These are phyloP conservation scores for Apophysomyces elegans DNA, from an alignment of 371 early-diverging fungal species.

Conservation along the genomic window DNA sequence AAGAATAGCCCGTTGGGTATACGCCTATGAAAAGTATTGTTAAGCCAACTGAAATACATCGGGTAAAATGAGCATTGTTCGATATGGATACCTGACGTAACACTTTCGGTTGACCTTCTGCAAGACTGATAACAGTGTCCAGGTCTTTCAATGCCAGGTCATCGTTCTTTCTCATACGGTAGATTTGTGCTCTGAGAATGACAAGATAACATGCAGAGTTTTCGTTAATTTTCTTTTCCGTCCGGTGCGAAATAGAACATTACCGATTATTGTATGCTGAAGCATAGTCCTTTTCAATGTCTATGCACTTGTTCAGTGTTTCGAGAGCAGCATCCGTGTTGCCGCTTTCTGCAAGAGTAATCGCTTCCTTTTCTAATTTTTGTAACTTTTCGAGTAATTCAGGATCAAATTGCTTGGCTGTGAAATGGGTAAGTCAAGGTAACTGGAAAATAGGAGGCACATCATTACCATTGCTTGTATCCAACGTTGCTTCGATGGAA, in stretches of 20 bases:
- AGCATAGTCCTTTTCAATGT: conserved; percentile 69
- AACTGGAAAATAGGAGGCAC: not conserved
- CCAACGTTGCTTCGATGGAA: conserved; percentile 30
- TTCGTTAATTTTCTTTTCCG: not conserved
- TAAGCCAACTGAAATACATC: not conserved
- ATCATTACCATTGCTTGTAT: conserved; percentile 33
- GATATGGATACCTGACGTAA: conserved; percentile 61
- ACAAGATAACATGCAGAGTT: not conserved
- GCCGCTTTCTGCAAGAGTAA: conserved; percentile 51
- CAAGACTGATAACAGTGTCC: conserved; percentile 66
- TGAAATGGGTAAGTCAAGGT: not conserved
- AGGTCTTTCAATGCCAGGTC: conserved; percentile 71
- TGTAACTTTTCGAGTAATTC: conserved; percentile 41
- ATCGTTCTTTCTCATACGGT: conserved; percentile 63
- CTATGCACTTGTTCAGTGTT: conserved; percentile 52
- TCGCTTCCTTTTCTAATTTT: conserved; percentile 51
- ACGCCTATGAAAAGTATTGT: conserved; percentile 56
- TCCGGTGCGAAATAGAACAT: not conserved
- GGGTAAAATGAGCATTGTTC: not conserved
- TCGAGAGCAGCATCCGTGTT: conserved; percentile 53
- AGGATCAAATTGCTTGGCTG: conserved; percentile 35
- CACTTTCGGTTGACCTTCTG: conserved; percentile 57
- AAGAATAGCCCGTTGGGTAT: conserved; percentile 85
- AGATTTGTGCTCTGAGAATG: conserved; percentile 71
- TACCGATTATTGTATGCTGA: conserved; percentile 88